Evolutionary conservation across 2,329 filamentous ascomycete species (phyloP).

Genomic region (Colletotrichum godetiae): DNA sequence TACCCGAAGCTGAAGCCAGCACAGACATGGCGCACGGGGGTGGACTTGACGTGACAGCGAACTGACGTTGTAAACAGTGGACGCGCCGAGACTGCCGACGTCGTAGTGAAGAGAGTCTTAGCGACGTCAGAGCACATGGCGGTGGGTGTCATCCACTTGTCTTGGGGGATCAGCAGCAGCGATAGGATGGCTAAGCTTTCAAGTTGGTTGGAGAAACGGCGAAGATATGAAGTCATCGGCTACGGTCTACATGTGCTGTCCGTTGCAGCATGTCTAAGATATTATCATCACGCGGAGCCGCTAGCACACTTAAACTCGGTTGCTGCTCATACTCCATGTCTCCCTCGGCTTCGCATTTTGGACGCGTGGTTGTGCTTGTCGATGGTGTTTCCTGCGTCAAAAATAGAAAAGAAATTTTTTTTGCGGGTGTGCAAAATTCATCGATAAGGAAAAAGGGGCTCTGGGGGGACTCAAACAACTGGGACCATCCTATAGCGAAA

Average conservation of each 20-base stretch:
- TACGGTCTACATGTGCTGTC: neutral
- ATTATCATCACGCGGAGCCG: neutral
- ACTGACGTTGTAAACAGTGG: neutral
- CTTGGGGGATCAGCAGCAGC: neutral
- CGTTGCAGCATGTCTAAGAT: neutral
- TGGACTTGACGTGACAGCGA: neutral
- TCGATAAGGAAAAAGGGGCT: neutral
- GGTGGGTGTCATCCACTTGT: neutral
- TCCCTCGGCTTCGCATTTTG: neutral
- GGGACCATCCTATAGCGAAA: conserved; percentile 3
- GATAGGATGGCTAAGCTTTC: neutral
- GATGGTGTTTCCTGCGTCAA: neutral
- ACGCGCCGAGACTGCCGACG: neutral
- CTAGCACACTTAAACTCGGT: neutral
- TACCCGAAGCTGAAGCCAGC: neutral
- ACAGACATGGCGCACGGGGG: neutral
- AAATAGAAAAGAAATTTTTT: neutral
- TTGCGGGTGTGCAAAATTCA: neutral
- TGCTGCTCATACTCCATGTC: neutral
- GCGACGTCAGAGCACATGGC: neutral
- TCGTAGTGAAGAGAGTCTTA: neutral
- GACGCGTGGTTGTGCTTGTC: neutral
- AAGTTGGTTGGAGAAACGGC: neutral
- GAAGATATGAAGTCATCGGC: neutral
- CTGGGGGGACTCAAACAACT: neutral